Evolutionary conservation across 352 stramenopile genomes (phyloP).

Genomic region (Phytophthora ramorum): DNA sequence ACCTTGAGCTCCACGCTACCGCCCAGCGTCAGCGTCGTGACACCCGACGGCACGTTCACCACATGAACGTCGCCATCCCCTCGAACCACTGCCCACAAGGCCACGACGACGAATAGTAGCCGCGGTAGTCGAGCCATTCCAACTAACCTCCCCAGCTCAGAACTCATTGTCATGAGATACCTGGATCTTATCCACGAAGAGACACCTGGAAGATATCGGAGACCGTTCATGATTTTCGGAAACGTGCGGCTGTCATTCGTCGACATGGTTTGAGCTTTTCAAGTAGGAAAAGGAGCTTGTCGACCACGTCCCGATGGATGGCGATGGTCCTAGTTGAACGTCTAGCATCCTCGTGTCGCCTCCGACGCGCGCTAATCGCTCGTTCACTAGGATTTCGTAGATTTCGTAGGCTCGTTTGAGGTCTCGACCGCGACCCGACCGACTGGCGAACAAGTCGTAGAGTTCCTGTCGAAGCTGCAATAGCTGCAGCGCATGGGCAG

Average conservation of each 20-base stretch:
- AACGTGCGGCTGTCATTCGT: conserved; percentile 16
- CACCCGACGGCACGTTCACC: conserved; percentile 61
- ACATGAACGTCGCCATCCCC: conserved; percentile 28
- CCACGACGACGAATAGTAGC: conserved; percentile 5
- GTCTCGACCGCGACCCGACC: conserved; percentile 26
- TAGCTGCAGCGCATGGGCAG: conserved; percentile 40
- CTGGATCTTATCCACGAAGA: conserved; percentile 15
- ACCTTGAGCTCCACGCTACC: conserved; percentile 48
- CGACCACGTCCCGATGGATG: not conserved
- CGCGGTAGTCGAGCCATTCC: conserved; percentile 6
- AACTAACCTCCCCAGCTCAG: not conserved
- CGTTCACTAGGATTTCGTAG: conserved; percentile 42
- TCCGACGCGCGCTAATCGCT: conserved; percentile 29
- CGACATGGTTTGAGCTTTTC: not conserved
- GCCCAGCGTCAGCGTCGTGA: conserved; percentile 55
- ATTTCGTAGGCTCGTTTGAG: conserved; percentile 46
- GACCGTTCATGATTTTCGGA: conserved; percentile 22
- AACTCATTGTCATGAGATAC: conserved; percentile 13
- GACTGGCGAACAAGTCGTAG: conserved; percentile 55
- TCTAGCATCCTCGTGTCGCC: conserved; percentile 23
- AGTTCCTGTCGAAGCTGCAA: conserved; percentile 63
- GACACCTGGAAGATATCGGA: conserved; percentile 9
- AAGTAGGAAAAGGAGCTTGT: not conserved
- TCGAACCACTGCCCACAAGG: not conserved
- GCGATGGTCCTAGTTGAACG: not conserved